phyloP scores from a whole-genome alignment of 495 filamentous ascomycete genomes.

The Tuber calosporum region DNA sequence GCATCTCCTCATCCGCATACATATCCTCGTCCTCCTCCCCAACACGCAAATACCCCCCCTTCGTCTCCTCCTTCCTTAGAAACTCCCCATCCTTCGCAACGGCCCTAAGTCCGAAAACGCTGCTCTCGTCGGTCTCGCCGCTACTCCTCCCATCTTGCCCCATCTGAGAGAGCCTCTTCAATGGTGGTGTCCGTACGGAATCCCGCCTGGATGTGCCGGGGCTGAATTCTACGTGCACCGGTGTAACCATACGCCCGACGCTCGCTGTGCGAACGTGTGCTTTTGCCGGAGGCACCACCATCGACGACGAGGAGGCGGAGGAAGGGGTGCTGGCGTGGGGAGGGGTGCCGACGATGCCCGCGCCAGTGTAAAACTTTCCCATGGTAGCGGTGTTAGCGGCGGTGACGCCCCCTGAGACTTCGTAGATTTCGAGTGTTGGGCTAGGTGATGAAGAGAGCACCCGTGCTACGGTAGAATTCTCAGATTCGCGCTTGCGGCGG shows the following conservation, averaged over 20 bases:
- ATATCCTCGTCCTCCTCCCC: neutral
- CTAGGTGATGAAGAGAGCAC: slow-evolving; percentile 19
- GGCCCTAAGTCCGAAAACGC: slow-evolving; percentile 21
- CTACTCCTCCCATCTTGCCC: slow-evolving; percentile 2
- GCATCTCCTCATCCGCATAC: neutral
- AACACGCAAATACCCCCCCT: neutral
- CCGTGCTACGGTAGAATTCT: slow-evolving; percentile 33
- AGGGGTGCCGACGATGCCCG: neutral
- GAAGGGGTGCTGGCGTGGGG: neutral
- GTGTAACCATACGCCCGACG: slow-evolving; percentile 32
- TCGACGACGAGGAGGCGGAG: slow-evolving; percentile 4
- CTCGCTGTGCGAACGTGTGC: slow-evolving; percentile 36
- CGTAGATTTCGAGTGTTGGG: slow-evolving; percentile 7
- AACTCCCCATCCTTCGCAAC: slow-evolving; percentile 29
- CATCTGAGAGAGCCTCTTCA: slow-evolving; percentile 8
- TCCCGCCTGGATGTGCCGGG: slow-evolving; percentile 15
- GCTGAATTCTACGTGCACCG: slow-evolving; percentile 30
- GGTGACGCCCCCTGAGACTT: slow-evolving; percentile 19
- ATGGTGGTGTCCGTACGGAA: slow-evolving; percentile 19
- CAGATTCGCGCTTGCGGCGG: slow-evolving; percentile 17
- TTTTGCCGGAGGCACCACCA: neutral
- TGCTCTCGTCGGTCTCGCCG: slow-evolving; percentile 13
- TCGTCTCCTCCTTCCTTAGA: slow-evolving; percentile 2
- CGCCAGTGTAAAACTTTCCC: slow-evolving; percentile 28
- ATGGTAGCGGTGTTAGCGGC: slow-evolving; percentile 32